These are phyloP conservation scores for Hanseniaspora lindneri DNA, from an alignment of 805 yeast genomes.

Conservation along the genomic window DNA sequence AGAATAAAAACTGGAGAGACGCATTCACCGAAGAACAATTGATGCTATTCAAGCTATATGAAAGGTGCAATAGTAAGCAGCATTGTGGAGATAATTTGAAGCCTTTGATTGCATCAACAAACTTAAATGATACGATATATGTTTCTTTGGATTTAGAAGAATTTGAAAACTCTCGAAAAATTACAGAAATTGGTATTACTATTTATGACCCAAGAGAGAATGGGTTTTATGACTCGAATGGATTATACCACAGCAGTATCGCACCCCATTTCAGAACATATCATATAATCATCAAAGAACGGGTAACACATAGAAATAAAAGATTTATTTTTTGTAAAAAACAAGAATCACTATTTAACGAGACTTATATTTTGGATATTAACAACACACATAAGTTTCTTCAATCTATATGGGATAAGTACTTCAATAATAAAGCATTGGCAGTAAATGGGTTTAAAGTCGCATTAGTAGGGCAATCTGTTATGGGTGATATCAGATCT, in stretches of 20 bases:
- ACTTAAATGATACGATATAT: slow-evolving; percentile 26
- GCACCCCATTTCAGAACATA: slow-evolving; percentile 17
- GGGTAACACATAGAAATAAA: slow-evolving; percentile 36
- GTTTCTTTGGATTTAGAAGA: slow-evolving; percentile 49
- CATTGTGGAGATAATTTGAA: slow-evolving; percentile 3
- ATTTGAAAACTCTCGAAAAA: slow-evolving; percentile 34
- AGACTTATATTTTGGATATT: slow-evolving; percentile 34
- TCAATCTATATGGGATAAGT: slow-evolving; percentile 36
- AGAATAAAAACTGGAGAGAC: background rate
- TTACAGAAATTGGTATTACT: slow-evolving; percentile 49
- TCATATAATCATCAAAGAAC: slow-evolving; percentile 38
- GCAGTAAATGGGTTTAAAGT: slow-evolving; percentile 25
- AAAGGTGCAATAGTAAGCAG: background rate
- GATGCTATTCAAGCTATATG: background rate
- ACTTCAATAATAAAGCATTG: slow-evolving; percentile 28
- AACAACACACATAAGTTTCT: slow-evolving; percentile 31
- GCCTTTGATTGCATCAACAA: slow-evolving; percentile 1
- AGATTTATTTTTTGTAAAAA: slow-evolving; percentile 44
- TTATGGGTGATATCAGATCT: slow-evolving; percentile 45
- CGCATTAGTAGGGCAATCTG: slow-evolving; percentile 49
- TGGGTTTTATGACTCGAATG: slow-evolving; percentile 27
- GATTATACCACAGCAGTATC: background rate
- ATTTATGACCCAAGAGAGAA: slow-evolving; percentile 46
- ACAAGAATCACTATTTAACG: slow-evolving; percentile 40
- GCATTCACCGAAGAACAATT: background rate